Percentiles rank a stretch among this genome's conserved stretches.
phyloP scores from a whole-genome alignment of 1,284 basidiomycete genomes.

The Tilletia setariae region DNA sequence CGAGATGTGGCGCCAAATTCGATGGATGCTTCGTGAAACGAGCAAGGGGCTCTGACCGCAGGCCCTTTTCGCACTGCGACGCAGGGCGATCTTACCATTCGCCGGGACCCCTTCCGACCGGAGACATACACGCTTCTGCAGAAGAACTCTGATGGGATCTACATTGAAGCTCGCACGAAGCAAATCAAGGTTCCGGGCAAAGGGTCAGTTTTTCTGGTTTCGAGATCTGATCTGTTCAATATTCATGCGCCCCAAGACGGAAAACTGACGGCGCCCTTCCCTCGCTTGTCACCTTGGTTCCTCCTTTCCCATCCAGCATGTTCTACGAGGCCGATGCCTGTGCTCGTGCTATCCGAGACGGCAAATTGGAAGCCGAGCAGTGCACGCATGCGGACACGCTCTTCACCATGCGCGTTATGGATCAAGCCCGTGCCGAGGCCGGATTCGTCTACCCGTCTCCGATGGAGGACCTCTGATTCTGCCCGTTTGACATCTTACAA shows the following conservation, averaged over 20 bases:
- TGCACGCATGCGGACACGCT: slow-evolving; percentile 64
- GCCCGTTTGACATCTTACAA: no score
- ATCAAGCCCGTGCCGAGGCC: slow-evolving; percentile 22
- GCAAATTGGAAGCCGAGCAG: slow-evolving; percentile 68
- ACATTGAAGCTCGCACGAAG: slow-evolving; percentile 50
- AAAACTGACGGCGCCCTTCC: no score
- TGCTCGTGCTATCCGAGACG: slow-evolving; percentile 71
- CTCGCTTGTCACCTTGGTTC: slow-evolving; percentile 57
- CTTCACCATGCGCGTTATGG: slow-evolving; percentile 42
- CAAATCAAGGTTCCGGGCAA: slow-evolving; percentile 63
- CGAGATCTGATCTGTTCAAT: not conserved
- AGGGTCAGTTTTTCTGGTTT: slow-evolving; percentile 25
- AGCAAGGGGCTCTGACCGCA: no score
- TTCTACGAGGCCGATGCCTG: slow-evolving; percentile 69
- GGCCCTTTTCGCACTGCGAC: no score
- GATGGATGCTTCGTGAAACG: no score
- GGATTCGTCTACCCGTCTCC: slow-evolving; percentile 6
- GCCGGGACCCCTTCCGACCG: slow-evolving; percentile 64
- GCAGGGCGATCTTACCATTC: slow-evolving; percentile 60
- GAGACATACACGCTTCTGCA: slow-evolving; percentile 31
- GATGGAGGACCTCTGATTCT: not conserved
- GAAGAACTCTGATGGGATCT: slow-evolving; percentile 32
- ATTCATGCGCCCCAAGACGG: no score
- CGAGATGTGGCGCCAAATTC: slow-evolving; percentile 53
- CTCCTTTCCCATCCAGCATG: slow-evolving; percentile 43